Percentiles rank a stretch among this genome's conserved stretches.
Evolutionary conservation across 371 early-diverging fungal genomes (phyloP).

Genomic region (Dichotomocladium elegans): DNA sequence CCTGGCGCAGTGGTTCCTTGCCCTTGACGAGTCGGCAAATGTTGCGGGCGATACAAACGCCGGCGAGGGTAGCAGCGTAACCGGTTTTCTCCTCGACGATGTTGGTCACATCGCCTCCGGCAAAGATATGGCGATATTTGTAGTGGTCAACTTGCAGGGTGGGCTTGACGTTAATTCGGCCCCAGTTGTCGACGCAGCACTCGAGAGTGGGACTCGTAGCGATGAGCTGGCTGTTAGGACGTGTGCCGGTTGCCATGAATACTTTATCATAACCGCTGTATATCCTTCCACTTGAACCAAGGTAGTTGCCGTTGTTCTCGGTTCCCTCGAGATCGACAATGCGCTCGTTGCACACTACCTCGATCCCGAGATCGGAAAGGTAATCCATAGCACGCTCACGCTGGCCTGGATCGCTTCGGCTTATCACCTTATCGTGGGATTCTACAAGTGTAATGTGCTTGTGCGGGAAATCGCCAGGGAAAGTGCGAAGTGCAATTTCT

Average conservation of each 20-base stretch:
- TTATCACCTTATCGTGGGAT: constrained; percentile 27
- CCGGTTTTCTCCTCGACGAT: constrained; percentile 59
- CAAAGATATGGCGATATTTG: constrained; percentile 55
- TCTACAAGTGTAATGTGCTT: constrained; percentile 54
- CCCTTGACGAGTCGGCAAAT: constrained; percentile 44
- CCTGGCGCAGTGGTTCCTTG: constrained; percentile 36
- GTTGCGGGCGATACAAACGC: constrained; percentile 47
- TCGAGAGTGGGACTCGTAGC: constrained; percentile 9
- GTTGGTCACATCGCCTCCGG: constrained; percentile 65
- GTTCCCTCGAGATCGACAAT: constrained; percentile 28
- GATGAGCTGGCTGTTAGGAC: constrained; percentile 29
- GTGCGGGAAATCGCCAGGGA: constrained; percentile 25
- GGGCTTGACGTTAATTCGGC: constrained; percentile 48
- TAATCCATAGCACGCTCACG: constrained; percentile 40
- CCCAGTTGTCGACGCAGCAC: constrained; percentile 25
- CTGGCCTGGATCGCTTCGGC: constrained; percentile 33
- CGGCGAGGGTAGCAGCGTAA: constrained; percentile 53
- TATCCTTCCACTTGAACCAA: constrained; percentile 24
- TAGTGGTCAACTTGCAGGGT: constrained; percentile 60
- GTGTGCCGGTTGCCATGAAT: constrained; percentile 36
- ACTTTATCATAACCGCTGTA: constrained; percentile 33
- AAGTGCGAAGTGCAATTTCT: constrained; percentile 40
- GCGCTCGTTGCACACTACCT: constrained; percentile 58
- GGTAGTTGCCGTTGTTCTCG: constrained; percentile 16
- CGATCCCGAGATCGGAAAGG: constrained; percentile 53